Evolutionary conservation across 495 filamentous ascomycete species (phyloP), one percentile per base, ranked within the genome.

Genomic region (Tuber brumale): DNA sequence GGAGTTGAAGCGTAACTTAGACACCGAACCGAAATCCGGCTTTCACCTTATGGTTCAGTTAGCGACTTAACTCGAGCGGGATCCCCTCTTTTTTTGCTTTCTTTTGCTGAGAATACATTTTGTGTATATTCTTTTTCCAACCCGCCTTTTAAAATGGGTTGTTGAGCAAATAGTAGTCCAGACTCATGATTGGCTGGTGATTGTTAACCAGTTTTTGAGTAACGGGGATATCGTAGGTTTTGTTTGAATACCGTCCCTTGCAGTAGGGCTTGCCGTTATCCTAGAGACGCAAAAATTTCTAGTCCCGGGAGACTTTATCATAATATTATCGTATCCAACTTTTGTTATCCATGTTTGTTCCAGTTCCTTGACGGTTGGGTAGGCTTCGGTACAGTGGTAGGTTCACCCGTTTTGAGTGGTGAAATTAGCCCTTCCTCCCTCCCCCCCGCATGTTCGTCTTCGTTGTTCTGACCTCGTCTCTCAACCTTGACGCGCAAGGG

Each of bases 1-100:
- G n/a, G n/a, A 31, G 27, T 61, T 61, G 57, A 31, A 27, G 57
- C 2, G 27, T 39, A 2, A 39, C 37, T 39, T 61, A 14, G n/a
- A 10, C 14, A 21, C 12, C 57, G 57, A 61, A 61, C 16, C 57
- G n/a, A 16, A 27, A 27, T 66, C 14, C 57, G 31, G 31, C 18
- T 66, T 66, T 66, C 27, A 66, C 57, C 27, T 35, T 35, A 66
- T 66, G 27, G 27, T 66, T 66, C 14, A 35, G 57, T 66, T 35
- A 66, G 57, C 6, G 57, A 27, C 57, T 35, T 16, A 19, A 35
- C 27, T 66, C 27, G n/a, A 18, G 27, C 57, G 27, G 27, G 57
- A 66, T 66, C 35, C 57, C 31, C 57, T 66, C 27, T 66, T 48
- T 46, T 61, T 66, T 66, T 66, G 57, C 3, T 66, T 66, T 66